phyloP scores from a whole-genome alignment of 345 rosid species.

The Eucalyptus sideroxylon region DNA sequence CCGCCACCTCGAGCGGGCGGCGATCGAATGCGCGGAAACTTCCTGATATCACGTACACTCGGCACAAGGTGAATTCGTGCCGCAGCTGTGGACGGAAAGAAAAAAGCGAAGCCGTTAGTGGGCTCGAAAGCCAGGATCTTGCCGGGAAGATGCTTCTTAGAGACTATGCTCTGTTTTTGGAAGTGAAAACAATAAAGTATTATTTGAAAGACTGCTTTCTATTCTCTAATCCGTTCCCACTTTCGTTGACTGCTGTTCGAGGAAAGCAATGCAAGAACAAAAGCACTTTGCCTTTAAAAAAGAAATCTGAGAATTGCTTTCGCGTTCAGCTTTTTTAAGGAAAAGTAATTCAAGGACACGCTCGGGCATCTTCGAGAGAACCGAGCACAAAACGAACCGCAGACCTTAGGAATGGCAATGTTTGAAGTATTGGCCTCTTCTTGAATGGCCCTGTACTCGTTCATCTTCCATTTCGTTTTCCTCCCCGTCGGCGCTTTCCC shows the following conservation, averaged over 20 bases:
- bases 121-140: neutral
- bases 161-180: neutral
- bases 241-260: neutral
- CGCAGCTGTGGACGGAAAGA: constrained; percentile 32
- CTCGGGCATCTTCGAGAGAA: neutral
- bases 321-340: neutral
- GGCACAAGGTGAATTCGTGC: constrained; percentile 77
- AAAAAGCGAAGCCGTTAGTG: neutral
- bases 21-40: constrained; percentile 77
- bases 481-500: constrained; percentile 81
- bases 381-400: neutral
- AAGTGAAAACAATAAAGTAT: neutral
- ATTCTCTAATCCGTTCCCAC: neutral
- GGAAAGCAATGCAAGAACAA: neutral
- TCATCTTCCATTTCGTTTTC: constrained; percentile 96
- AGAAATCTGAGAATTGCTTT: neutral
- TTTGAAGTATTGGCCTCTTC: neutral
- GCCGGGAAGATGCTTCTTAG: neutral
- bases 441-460: constrained; percentile 80
- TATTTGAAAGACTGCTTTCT: neutral
- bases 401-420: neutral
- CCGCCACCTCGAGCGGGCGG: constrained; percentile 48
- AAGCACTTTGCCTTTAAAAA: neutral
- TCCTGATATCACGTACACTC: constrained; percentile 71
- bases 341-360: neutral